Evolutionary conservation across 1,139 yeast genomes (phyloP), one percentile per base, ranked within the genome.

Genomic region (Candida albicans): DNA sequence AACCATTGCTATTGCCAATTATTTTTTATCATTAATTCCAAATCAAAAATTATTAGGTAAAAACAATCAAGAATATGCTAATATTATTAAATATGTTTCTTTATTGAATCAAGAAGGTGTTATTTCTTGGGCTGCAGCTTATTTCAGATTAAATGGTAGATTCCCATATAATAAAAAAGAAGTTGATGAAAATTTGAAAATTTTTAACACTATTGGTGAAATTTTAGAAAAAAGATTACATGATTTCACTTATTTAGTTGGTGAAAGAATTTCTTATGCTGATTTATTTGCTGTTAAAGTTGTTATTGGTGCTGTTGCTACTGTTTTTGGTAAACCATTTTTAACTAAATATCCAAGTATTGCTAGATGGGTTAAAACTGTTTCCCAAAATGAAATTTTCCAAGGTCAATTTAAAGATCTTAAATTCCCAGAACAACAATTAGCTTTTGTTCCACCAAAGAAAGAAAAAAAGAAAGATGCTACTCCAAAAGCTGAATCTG

Each of bases 241-340:
- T 52, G 78, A 82, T 62, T 79, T 77, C 82, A 89, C 97, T 52
- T 93, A 79, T 77, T 81, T 93, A 65, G 97, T 84, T 59, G 95
- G 96, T 64, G 97, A 91, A 76, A 81, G 93, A 74, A 62, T 87
- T 60, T 75, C 97, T 45, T 65, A 84, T 53, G 98, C 97, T 62
- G 99, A 93, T 72, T 65, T 88, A 58, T 77, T 79, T 60, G 70
- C 76, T 56, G 91, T 86, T 55, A 61, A 82, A 50, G 62, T 74
- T 53, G 67, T 81, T 57, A 58, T 69, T 65, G 79, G 88, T 70
- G 84, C 83, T 52, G 87, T 86, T 75, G 66, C 75, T 54, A 60
- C 64, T 68, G 64, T 87, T 52, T 86, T 81, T 67, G 97, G 90
- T 63, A 61, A 73, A 44, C 83, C 84, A 62, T 89, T 90, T 88